Evolutionary conservation across 176 grass and related monocot genomes (phyloP).

Genomic region (Chrysopogon serrulatus): DNA sequence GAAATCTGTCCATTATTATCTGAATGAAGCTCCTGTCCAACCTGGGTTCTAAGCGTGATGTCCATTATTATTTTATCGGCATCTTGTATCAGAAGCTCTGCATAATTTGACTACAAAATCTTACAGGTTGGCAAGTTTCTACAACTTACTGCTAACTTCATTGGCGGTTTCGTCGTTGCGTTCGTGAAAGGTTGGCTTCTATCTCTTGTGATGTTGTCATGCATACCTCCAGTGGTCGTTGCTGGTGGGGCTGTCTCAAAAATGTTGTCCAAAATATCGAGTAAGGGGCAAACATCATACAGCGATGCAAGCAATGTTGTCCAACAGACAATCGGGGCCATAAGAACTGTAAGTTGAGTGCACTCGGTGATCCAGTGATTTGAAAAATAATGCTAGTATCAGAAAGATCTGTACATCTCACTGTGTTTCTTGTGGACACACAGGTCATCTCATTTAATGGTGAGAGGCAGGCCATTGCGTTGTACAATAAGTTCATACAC

Average conservation of each 20-base stretch:
- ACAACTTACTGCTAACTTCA: background rate
- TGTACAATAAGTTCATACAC: background rate
- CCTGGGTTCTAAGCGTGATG: too few relatives aligned
- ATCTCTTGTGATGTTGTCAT: background rate
- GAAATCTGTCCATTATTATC: too few relatives aligned
- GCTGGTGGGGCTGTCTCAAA: background rate
- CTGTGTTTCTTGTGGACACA: background rate
- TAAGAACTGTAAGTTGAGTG: background rate
- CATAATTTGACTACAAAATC: background rate
- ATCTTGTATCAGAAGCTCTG: background rate
- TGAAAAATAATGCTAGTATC: background rate
- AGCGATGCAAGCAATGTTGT: constrained; percentile 4
- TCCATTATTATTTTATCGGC: too few relatives aligned
- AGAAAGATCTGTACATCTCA: background rate
- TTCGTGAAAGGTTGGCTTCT: constrained; percentile 1
- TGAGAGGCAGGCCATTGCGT: background rate
- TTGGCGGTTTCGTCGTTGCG: background rate
- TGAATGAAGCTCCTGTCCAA: too few relatives aligned
- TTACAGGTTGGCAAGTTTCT: background rate
- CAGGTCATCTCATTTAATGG: background rate
- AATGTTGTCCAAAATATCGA: background rate
- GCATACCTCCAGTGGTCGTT: background rate
- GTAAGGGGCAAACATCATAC: background rate
- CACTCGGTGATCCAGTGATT: background rate
- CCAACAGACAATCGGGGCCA: background rate